Percentiles rank a stretch among this genome's conserved stretches.
Evolutionary conservation across 1,139 yeast species (phyloP).

Genomic region (Komagataea norvegica): DNA sequence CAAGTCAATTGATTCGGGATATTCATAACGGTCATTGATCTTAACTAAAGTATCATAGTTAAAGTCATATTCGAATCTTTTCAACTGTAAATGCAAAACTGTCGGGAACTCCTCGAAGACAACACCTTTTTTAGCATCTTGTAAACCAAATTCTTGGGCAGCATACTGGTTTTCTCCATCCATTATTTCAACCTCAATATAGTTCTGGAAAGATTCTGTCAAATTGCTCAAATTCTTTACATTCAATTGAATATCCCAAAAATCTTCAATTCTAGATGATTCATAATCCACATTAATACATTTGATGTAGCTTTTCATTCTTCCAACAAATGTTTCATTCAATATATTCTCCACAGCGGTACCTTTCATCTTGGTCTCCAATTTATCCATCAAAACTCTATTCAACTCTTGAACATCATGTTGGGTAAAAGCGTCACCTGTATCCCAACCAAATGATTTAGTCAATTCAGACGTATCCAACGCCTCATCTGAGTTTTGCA

Average conservation of each 20-base stretch:
- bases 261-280: conserved; percentile 87
- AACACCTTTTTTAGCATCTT: conserved; percentile 96
- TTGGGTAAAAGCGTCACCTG: conserved; percentile 92
- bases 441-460: conserved; percentile 95
- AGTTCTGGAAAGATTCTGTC: conserved; percentile 74
- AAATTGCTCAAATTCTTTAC: conserved; percentile 78
- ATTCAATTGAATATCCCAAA: conserved; percentile 96
- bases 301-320: conserved; percentile 90
- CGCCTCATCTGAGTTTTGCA: conserved; percentile 68
- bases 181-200: conserved; percentile 81
- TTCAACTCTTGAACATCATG: conserved; percentile 97
- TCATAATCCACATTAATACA: conserved; percentile 96
- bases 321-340: conserved; percentile 87
- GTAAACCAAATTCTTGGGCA: conserved; percentile 88
- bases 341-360: conserved; percentile 76
- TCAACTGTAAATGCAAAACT: conserved; percentile 85
- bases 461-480: conserved; percentile 86
- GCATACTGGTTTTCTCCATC: conserved; percentile 95
- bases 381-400: conserved; percentile 90
- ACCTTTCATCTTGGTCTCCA: conserved; percentile 90
- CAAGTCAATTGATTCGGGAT: conserved; percentile 78
- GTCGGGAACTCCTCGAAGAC: conserved; percentile 89
- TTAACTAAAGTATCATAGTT: conserved; percentile 85
- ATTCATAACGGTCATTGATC: conserved; percentile 89
- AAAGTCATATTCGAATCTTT: conserved; percentile 92